These are phyloP conservation scores for Thalassiosira exigua DNA, from an alignment of 352 stramenopile genomes.

Conservation along the genomic window DNA sequence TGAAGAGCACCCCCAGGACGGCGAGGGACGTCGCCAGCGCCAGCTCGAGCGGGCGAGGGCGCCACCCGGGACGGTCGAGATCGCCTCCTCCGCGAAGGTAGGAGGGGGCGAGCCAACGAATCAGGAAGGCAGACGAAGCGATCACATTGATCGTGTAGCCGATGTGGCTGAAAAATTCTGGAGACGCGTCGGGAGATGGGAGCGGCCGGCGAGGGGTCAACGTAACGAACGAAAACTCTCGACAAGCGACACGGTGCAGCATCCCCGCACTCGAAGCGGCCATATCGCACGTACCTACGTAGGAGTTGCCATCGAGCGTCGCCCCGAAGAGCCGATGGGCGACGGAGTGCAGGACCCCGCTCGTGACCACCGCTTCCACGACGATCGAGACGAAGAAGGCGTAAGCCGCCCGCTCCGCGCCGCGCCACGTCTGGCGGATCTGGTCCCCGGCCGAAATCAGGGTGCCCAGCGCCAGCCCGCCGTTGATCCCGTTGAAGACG, in stretches of 20 bases:
- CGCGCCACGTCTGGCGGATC: neutral
- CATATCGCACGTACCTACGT: conserved; percentile 6
- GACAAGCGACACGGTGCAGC: no score
- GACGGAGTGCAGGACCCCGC: conserved; percentile 23
- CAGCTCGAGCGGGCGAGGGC: neutral
- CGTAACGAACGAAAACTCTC: no score
- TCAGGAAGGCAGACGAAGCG: neutral
- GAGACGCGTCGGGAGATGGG: no score
- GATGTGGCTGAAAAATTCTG: no score
- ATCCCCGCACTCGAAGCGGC: conserved; percentile 1
- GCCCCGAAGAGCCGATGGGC: conserved; percentile 17
- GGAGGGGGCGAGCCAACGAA: neutral
- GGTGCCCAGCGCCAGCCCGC: conserved; percentile 4
- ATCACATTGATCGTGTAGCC: no score
- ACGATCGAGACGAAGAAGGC: conserved; percentile 15
- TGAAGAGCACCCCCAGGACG: conserved; percentile 10
- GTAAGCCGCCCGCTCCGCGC: neutral
- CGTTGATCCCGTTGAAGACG: conserved; percentile 24
- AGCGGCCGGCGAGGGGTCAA: no score
- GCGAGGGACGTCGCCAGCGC: neutral
- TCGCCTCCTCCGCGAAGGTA: neutral
- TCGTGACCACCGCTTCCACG: conserved; percentile 12
- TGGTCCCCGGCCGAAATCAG: conserved; percentile 1
- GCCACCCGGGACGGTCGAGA: conserved; percentile 3
- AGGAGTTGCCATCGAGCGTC: conserved; percentile 13